Evolutionary conservation across 164 flowering plant species (phyloP).

Genomic region (Annona cherimola): DNA sequence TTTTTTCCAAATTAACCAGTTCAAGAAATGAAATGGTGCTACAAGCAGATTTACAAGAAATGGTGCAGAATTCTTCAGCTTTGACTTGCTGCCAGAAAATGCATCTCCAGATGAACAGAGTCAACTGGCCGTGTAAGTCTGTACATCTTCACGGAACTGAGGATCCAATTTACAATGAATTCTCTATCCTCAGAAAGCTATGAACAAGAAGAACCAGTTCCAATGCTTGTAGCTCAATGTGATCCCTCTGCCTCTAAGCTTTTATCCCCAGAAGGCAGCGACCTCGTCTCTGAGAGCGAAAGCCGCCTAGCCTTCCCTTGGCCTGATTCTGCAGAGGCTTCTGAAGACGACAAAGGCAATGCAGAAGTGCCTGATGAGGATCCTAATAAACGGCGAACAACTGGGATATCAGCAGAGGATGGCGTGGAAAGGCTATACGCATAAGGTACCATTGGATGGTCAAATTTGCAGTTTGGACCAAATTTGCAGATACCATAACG

Average conservation of each 20-base stretch:
- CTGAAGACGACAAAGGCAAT: slow-evolving; percentile 44
- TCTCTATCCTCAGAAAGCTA: slow-evolving; percentile 24
- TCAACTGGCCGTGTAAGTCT: slow-evolving; percentile 37
- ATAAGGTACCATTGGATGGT: slow-evolving; percentile 83
- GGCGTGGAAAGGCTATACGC: slow-evolving; percentile 50
- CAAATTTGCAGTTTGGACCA: slow-evolving; percentile 98
- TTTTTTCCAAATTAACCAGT: slow-evolving; percentile 35
- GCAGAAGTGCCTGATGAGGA: slow-evolving; percentile 59
- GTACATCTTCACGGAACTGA: slow-evolving; percentile 57
- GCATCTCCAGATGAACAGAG: slow-evolving; percentile 37
- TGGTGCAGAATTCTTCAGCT: slow-evolving; percentile 32
- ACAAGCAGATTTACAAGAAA: slow-evolving; percentile 50
- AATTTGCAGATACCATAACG: slow-evolving; percentile 97
- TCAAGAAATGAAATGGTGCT: slow-evolving; percentile 42
- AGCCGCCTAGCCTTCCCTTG: slow-evolving; percentile 51
- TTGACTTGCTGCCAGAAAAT: slow-evolving; percentile 35
- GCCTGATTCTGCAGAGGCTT: slow-evolving; percentile 58
- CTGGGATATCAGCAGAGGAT: slow-evolving; percentile 54
- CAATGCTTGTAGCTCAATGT: slow-evolving; percentile 23
- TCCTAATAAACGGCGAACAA: slow-evolving; percentile 50
- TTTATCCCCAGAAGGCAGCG: slow-evolving; percentile 62
- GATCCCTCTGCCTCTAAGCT: slow-evolving; percentile 52
- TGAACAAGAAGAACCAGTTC: slow-evolving; percentile 29
- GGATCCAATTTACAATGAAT: slow-evolving; percentile 56
- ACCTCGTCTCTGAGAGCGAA: slow-evolving; percentile 61